Base-by-base conservation (phyloP, 345 rosid genomes). In the Populus deltoides region DNA sequence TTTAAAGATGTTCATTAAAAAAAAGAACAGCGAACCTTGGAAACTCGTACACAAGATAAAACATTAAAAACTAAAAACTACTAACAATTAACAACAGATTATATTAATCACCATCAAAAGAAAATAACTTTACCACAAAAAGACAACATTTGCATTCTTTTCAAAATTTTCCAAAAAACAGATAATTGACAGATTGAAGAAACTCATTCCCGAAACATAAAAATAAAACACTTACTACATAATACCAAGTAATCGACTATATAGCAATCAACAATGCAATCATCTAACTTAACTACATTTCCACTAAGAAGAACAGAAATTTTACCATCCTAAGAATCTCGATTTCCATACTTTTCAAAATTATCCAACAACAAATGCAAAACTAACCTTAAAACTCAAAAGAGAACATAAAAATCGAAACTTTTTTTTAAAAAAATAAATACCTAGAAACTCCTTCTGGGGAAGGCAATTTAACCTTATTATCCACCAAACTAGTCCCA, bases 401-500 rank as follows among this genome's bases (percentile, higher is more conserved):
- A 6, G 24, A 9, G 6, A 24, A 43, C 55, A 10, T 22, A 69
- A n/a, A 22, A 68, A 49, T 22, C 15, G 13, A 36, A 29, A 41
- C 4, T 38, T 3, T 35, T n/a, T n/a, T 41, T n/a, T n/a, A n/a
- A 41, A 41, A 29, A 35, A 57, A 1, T 0, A 3, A 3, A 43
- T 82, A 91, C 97, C 97, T 85, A 73, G 86, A 66, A 51, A 82
- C 67, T 45, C 88, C 79, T 62, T 92, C 93, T 7, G 86, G 22
- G 31, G 85, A 75, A 31, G 88, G 83, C 75, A 78, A 78, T 68
- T 82, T 85, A 74, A 57, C 67, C 72, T 68, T 74, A 55, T 69
- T 79, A 51, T 86, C 88, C 71, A 70, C 82, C 31, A 82, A 73
- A 76, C 71, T 72, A 51, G 72, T 45, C 16, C 70, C 73, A 61